A percentile compares a stretch with the other conserved stretches of the same genome.
phyloP scores from a whole-genome alignment of 2,329 filamentous ascomycete genomes.

The Sordariomycetes sp. region DNA sequence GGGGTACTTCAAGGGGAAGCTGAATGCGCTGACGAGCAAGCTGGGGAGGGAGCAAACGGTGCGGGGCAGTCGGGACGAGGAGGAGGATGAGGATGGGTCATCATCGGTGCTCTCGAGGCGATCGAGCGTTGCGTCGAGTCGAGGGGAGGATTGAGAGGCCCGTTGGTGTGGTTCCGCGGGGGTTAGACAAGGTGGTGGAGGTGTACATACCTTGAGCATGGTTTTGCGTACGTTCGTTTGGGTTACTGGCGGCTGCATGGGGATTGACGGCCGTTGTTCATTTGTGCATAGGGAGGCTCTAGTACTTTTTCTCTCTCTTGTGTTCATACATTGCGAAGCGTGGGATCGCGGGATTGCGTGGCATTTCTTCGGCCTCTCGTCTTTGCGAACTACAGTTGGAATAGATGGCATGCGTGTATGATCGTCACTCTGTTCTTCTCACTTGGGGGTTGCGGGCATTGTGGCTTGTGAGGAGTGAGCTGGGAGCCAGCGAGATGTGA shows the following conservation, averaged over 20 bases:
- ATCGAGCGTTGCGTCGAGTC: neutral
- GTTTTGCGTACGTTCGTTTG: neutral
- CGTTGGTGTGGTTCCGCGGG: neutral
- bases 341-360: neutral
- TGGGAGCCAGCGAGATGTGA: neutral
- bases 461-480: neutral
- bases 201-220: neutral
- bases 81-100: neutral
- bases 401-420: neutral
- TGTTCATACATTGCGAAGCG: neutral
- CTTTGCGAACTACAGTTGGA: neutral
- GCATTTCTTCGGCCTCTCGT: neutral
- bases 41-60: neutral
- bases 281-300: neutral
- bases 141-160: neutral
- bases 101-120: neutral
- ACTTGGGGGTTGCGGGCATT: neutral
- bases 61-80: neutral
- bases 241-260: neutral
- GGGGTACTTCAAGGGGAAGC: slow-evolving; percentile 1
- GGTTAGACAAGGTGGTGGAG: neutral
- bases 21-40: slow-evolving; percentile 1
- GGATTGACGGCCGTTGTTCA: neutral
- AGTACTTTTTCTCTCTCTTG: neutral
- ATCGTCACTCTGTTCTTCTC: neutral